Percentiles rank a stretch among this genome's conserved stretches.
Evolutionary conservation across 1,284 basidiomycete genomes (phyloP).

Genomic region (Thecaphora thlaspeos): DNA sequence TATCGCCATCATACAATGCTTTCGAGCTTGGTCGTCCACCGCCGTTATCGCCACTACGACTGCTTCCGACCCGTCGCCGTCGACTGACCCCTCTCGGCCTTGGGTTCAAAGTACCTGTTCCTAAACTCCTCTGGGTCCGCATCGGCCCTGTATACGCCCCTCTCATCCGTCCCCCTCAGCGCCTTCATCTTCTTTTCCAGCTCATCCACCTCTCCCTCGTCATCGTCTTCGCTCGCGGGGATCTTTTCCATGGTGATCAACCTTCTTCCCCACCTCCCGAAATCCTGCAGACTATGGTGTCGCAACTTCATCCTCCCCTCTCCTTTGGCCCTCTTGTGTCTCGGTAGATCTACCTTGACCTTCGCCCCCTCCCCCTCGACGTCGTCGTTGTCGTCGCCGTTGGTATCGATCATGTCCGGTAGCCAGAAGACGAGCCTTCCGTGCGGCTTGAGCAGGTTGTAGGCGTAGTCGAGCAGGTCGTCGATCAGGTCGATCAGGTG

Average conservation of each 20-base stretch:
- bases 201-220: not conserved
- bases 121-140: slow-evolving; percentile 44
- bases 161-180: slow-evolving; percentile 27
- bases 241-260: slow-evolving; percentile 52
- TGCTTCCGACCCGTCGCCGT: no score
- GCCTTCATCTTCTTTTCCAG: slow-evolving; percentile 9
- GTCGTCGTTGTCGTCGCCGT: slow-evolving; percentile 31
- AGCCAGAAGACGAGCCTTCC: slow-evolving; percentile 85
- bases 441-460: slow-evolving; percentile 78
- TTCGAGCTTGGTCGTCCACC: no score
- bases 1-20: no score
- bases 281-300: slow-evolving; percentile 88
- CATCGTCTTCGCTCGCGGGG: slow-evolving; percentile 16
- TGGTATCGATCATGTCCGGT: slow-evolving; percentile 46
- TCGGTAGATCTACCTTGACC: slow-evolving; percentile 67
- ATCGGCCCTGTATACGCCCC: slow-evolving; percentile 31
- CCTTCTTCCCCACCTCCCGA: slow-evolving; percentile 85
- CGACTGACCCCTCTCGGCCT: no score
- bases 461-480: slow-evolving; percentile 79
- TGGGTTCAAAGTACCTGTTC: slow-evolving; percentile 36
- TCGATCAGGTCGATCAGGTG: slow-evolving; percentile 79
- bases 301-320: slow-evolving; percentile 57
- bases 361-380: slow-evolving; percentile 60
- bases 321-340: slow-evolving; percentile 24
- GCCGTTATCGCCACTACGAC: no score